These are phyloP conservation scores for Solanum sejunctum DNA, from an alignment of 257 asterid genomes.

Conservation along the genomic window DNA sequence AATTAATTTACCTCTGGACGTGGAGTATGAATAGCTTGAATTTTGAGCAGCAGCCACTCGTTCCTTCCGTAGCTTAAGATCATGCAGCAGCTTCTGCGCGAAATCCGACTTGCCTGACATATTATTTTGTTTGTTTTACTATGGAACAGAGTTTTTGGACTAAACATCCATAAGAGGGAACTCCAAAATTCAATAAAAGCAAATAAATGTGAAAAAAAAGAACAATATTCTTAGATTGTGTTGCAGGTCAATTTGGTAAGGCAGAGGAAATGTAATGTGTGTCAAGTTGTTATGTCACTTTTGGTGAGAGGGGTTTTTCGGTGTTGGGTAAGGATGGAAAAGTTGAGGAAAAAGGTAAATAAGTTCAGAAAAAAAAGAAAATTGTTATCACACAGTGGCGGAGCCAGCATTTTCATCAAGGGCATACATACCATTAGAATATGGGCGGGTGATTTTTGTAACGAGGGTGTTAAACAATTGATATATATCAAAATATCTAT, in stretches of 20 bases:
- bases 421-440: too few species aligned
- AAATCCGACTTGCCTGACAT: constrained; percentile 66
- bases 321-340: constrained; percentile 15
- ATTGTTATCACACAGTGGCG: background rate
- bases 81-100: constrained; percentile 79
- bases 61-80: constrained; percentile 69
- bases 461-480: too few species aligned
- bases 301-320: constrained; percentile 22
- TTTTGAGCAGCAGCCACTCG: constrained; percentile 40
- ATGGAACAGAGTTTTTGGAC: background rate
- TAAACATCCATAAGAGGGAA: background rate
- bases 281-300: constrained; percentile 3
- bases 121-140: background rate
- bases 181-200: background rate
- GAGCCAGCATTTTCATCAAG: too few species aligned
- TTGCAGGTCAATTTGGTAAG: constrained; percentile 7
- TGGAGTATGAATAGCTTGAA: constrained; percentile 29
- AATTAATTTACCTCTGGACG: constrained; percentile 34
- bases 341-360: background rate
- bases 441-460: too few species aligned
- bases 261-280: constrained; percentile 5
- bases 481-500: too few species aligned
- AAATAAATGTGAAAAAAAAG: constrained; percentile 8
- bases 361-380: background rate
- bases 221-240: constrained; percentile 19